Evolutionary conservation across 2,329 filamentous ascomycete genomes (phyloP), one percentile per base, ranked within the genome.

Genomic region (Chaetothyriales sp.): DNA sequence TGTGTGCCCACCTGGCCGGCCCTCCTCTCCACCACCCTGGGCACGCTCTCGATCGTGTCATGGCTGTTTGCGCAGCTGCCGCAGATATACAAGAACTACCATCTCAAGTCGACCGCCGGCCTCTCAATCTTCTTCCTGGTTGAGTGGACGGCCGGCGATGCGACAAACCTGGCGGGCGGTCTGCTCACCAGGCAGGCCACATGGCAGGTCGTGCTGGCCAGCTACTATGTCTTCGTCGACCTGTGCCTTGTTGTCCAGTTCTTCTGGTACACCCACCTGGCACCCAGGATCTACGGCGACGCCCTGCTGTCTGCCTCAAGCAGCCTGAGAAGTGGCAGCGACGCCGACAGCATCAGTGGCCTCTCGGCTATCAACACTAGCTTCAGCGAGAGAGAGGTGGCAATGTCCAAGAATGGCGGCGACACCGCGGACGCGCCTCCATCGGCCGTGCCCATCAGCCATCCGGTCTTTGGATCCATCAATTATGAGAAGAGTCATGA

Each of bases 1-100:
- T 84, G 80, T 65, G 67, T 83, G 44, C 80, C 80, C 10, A 81
- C 78, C 18, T 73, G 75, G 49, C 72, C 82, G 50, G 79, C 79
- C 19, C 71, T 83, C 53, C 55, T 80, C 51, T 83, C 80, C 19
- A 79, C 77, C 5, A 55, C 74, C 2, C 70, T 83, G 49, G 80
- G 80, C 18, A 73, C 71, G 0, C 66, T 79, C 53, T 82, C 78
- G 60, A 83, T 84, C 53, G 58, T 80, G 48, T 77, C 79, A 44
- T 84, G 80, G 80, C 71, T 84, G 1, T 84, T 82, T 61, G 80
- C 80, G 10, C 80, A 83, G 63, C 68, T 83, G 25, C 80, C 80
- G 1, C 80, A 84, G 60, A 81, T 84, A 55, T 80, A 77, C 67
- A 83, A 83, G 68, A 84, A 84, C 61, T 78, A 78, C 61, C 70